Percentiles rank a stretch among this genome's conserved stretches.
Conservation (phyloP, 2,329 filamentous ascomycete genomes). For the Cryphonectria parasitica region DNA sequence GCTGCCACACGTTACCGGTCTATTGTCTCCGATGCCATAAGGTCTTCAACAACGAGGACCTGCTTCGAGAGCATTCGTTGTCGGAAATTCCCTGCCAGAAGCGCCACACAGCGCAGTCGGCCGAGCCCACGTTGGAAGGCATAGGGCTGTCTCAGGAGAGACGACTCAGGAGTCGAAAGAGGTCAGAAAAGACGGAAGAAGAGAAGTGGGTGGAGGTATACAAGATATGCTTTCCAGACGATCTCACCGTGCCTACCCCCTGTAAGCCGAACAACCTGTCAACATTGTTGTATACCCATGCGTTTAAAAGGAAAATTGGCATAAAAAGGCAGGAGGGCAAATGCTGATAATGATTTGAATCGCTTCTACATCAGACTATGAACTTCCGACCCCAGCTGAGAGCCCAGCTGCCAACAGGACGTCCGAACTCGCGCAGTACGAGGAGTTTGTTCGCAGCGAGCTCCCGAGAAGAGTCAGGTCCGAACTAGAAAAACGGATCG, state of each 20-base stretch:
- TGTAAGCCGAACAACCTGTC: slow-evolving; percentile 11
- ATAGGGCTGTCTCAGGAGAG: slow-evolving; percentile 25
- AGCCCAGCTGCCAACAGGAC: not conserved
- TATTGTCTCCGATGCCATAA: slow-evolving; percentile 29
- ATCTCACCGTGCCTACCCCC: slow-evolving; percentile 24
- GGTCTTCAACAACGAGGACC: slow-evolving; percentile 21
- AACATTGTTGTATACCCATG: not conserved
- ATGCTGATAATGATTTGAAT: not conserved
- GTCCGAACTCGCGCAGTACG: slow-evolving; percentile 25
- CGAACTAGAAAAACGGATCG: slow-evolving; percentile 28
- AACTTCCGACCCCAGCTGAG: slow-evolving; percentile 11
- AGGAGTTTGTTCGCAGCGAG: slow-evolving; percentile 27
- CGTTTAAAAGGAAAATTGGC: too few species aligned
- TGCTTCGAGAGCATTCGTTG: slow-evolving; percentile 25
- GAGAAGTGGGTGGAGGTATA: slow-evolving; percentile 30
- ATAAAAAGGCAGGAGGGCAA: not conserved
- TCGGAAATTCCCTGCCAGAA: slow-evolving; percentile 20
- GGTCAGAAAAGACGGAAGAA: slow-evolving; percentile 24
- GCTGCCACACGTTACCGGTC: slow-evolving; percentile 27
- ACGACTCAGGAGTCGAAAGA: slow-evolving; percentile 21
- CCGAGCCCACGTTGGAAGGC: slow-evolving; percentile 19
- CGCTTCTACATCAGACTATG: slow-evolving; percentile 15
- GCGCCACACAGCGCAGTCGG: slow-evolving; percentile 7
- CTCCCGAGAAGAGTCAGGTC: slow-evolving; percentile 27
- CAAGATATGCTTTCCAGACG: slow-evolving; percentile 29